Evolutionary conservation across 2,329 filamentous ascomycete genomes (phyloP).

Genomic region (Pseudogymnoascus sp.): DNA sequence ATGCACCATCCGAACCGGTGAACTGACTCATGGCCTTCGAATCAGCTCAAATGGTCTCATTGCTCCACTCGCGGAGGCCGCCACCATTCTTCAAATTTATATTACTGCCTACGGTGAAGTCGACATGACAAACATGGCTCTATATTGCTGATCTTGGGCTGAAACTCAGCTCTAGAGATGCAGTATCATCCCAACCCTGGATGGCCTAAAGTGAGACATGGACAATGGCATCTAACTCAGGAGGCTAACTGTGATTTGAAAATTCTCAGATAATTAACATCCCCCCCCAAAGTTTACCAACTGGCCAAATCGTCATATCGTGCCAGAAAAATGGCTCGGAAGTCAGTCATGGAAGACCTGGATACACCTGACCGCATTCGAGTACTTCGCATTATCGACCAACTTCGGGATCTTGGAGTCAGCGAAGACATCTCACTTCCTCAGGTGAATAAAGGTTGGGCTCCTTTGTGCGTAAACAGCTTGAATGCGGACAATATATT

Average conservation of each 20-base stretch:
- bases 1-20: not conserved
- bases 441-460: conserved; percentile 8
- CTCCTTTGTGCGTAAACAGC: too few relatives aligned
- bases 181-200: not conserved
- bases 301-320: too few relatives aligned
- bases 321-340: too few relatives aligned
- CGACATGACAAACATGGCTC: too few relatives aligned
- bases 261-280: too few relatives aligned
- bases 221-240: too few relatives aligned
- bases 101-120: not conserved
- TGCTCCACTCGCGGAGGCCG: not conserved
- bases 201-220: not conserved
- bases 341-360: not conserved
- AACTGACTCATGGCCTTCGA: not conserved
- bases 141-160: not conserved
- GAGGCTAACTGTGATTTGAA: not conserved
- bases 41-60: not conserved
- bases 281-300: too few relatives aligned
- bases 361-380: not conserved
- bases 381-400: conserved; percentile 14
- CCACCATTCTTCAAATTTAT: not conserved
- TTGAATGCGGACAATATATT: too few relatives aligned
- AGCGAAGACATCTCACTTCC: conserved; percentile 17
- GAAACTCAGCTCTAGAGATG: not conserved
- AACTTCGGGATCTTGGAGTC: conserved; percentile 16